Evolutionary conservation across 2,329 filamentous ascomycete genomes (phyloP), one percentile per base, ranked within the genome.

Genomic region (Paraconiothyrium brasiliense): DNA sequence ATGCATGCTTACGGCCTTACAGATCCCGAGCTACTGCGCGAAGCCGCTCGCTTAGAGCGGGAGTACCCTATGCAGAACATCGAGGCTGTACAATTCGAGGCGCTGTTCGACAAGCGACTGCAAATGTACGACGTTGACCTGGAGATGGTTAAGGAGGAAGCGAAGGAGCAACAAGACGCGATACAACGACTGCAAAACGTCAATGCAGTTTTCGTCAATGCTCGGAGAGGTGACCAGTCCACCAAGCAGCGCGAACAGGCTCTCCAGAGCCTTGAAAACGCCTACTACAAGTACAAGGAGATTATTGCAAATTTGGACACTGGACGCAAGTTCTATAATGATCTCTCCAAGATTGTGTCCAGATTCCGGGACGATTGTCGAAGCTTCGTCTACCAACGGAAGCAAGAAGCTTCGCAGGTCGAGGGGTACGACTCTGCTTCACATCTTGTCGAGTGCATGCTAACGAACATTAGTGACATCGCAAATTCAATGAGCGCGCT

Each of bases 221-320:
- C 92, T 66, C 87, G 89, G 57, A 85, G 84, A 43, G 88, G 89
- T 3, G 91, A 93, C 66, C 84, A 85, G 0, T 87, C 86, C 6
- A 87, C 85, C 1, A 86, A 85, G 62, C 93, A 97, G 73, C 88
- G 95, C 14, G 94, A 98, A 76, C 87, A 91, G 68, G 93, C 93
- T 0, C 81, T 99, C 52, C 95, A 99, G 78, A 89, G 87, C 64
- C 83, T 99, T 10, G 94, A 98, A 77, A 93, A 92, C 66, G 94
- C 93, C 0, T 98, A 97, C 76, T 89, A 93, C 78, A 96, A 94
- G 80, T 98, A 98, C 83, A 97, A 97, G 80, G 94, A 99, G 77
- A 92, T 98, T 59, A 89, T 97, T 60, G 92, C 88, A 67, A 97
- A 98, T 74, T 85, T 97, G 2, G 94, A 98, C 67, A 92, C 91